Evolutionary conservation across 2,329 filamentous ascomycete species (phyloP), one percentile per base, ranked within the genome.

Genomic region (Diaporthe sp.): DNA sequence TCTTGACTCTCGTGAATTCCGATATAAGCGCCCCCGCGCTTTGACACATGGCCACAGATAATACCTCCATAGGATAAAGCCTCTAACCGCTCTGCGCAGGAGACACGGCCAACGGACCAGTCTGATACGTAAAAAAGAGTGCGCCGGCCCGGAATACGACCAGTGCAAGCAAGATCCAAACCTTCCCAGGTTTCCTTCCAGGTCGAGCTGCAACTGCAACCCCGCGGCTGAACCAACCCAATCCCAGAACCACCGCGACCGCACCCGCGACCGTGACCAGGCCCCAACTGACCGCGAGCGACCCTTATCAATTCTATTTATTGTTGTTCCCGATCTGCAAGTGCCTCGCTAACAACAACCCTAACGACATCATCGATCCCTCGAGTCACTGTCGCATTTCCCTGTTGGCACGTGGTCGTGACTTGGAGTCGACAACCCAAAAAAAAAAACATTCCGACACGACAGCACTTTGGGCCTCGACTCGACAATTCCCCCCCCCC

Each of bases 271-370:
- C 63, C 63, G 7, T 51, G 63, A 66, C 63, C 30, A 51, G 63
- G 55, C 58, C 37, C 55, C 69, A 17, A 71, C 69, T 51, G 32
- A 53, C 69, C 69, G 55, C 69, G 69, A 71, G 42, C 69, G 69
- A 63, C 56, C 63, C 70, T 69, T 65, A 63, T 70, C 73, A 55
- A 68, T 55, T 51, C 74, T 75, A 71, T 68, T 68, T 68, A 68
- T 73, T 73, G 47, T 37, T 58, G 17, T 51, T 35, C 30, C 47
- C 12, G 35, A 25, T 32, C 51, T 58, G 39, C 15, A 25, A 37
- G 25, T n/a, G 35, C 17, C 53, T 30, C 68, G 35, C 58, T 55
- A 65, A 63, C 55, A 42, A 65, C 70, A 44, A 32, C 53, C 32
- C 63, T 37, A 42, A 71, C 72, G 56, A 56, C 71, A 51, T 51